Base-by-base conservation (phyloP, 768 basidiomycete genomes). In the Amanita inopinata region DNA sequence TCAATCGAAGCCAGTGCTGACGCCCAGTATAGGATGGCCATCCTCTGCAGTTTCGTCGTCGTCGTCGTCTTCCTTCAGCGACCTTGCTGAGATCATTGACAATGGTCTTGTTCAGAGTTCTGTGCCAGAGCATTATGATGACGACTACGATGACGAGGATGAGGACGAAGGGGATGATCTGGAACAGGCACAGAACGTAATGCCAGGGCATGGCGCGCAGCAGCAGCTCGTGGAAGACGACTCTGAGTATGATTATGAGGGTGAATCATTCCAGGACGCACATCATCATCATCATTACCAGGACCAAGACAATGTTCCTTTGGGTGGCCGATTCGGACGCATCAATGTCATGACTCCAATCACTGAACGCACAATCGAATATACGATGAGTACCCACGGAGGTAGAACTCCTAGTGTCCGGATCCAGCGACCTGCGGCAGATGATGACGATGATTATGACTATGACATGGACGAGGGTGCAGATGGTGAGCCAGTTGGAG, bases 281-380 rank as follows among this genome's bases (percentile, higher is more conserved):
- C 43, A 44, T 18, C 43, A 44, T 10, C 43, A 44, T 27, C 34
- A 44, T 7, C 43, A 30, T 14, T 46, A 46, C 28, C 45, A 39
- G 24, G 38, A 46, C 17, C 36, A 30, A 12, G 37, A 33, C 12
- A 22, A 71, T 17, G 62, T 70, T 14, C 81, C 83, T 20, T 66
- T 82, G 38, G 83, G 81, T 11, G 80, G 85, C 12, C 75, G 86
- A 19, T 84, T 87, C 55, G 85, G 83, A 25, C 70, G 74, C 45
- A 86, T 97, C 62, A 80, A 85, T 55, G 81, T 93, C 43, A 92
- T 99, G 91, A 98, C 94, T 6, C 94, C 96, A 2, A 97, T 98
- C 60, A 89, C 89, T 9, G 96, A 99, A 61, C 73, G 93, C 31
- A 98, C 96, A 7, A 76, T 76, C 53, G 96, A 98, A 60, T 93